phyloP scores from a whole-genome alignment of 176 grass and related monocot genomes.

The Chloris gayana region DNA sequence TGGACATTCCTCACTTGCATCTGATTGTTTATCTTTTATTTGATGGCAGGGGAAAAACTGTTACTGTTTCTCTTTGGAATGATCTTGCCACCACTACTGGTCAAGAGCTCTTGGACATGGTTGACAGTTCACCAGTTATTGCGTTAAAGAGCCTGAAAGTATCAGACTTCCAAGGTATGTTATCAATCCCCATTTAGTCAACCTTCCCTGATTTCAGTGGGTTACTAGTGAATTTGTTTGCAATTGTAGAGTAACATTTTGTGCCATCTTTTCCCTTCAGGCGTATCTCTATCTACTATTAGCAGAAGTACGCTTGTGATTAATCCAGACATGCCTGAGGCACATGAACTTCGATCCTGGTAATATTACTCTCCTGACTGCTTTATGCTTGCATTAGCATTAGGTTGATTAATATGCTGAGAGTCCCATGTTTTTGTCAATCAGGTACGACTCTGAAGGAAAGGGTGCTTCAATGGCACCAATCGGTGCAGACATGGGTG shows the following conservation, averaged over 20 bases:
- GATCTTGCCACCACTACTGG: constrained; percentile 86
- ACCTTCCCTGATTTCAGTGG: not conserved
- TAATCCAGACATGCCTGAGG: constrained; percentile 76
- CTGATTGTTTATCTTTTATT: constrained; percentile 6
- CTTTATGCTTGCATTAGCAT: not conserved
- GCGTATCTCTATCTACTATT: constrained; percentile 83
- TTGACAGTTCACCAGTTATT: constrained; percentile 69
- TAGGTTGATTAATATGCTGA: not conserved
- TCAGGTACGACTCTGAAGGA: constrained; percentile 92
- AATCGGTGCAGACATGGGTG: constrained; percentile 64
- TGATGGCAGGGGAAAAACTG: constrained; percentile 80
- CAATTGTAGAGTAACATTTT: not conserved
- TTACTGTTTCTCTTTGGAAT: constrained; percentile 84
- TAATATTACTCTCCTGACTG: constrained; percentile 20
- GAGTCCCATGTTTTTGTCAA: constrained; percentile 7
- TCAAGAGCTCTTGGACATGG: constrained; percentile 87
- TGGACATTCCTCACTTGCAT: not conserved
- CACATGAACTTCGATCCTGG: constrained; percentile 70
- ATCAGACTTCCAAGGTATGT: constrained; percentile 85
- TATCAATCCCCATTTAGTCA: not conserved
- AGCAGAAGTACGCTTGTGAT: constrained; percentile 68
- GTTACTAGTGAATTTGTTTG: not conserved
- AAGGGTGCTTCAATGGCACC: constrained; percentile 67
- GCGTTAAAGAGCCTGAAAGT: constrained; percentile 85
- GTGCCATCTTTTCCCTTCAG: constrained; percentile 34